Conservation (phyloP, 805 yeast genomes). For the Kazachstania kunashirensis region DNA sequence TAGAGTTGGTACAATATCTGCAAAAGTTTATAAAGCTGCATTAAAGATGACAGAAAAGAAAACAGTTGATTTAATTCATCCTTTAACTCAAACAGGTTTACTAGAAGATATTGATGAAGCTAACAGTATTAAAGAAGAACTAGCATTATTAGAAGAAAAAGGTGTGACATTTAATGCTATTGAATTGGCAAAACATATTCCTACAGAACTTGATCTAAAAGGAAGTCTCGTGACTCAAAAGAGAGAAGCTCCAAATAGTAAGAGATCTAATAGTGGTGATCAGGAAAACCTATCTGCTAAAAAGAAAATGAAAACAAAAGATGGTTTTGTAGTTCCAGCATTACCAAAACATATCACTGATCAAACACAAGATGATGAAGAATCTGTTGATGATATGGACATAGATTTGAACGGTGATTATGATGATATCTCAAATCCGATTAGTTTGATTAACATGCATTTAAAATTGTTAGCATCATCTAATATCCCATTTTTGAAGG, state of each 20-base stretch:
- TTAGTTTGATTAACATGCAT: slow-evolving; percentile 47
- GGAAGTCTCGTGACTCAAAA: slow-evolving; percentile 35
- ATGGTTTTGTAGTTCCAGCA: slow-evolving; percentile 28
- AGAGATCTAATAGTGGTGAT: slow-evolving; percentile 23
- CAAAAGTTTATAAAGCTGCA: slow-evolving; percentile 52
- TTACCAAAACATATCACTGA: slow-evolving; percentile 18
- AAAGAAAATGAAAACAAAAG: slow-evolving; percentile 37
- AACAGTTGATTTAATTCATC: slow-evolving; percentile 36
- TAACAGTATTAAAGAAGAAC: slow-evolving; percentile 19
- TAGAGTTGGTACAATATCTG: slow-evolving; percentile 59
- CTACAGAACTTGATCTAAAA: slow-evolving; percentile 35
- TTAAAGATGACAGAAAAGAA: slow-evolving; percentile 49
- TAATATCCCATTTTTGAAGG: slow-evolving; percentile 51
- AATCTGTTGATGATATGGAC: slow-evolving; percentile 21
- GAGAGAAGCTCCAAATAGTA: slow-evolving; percentile 27
- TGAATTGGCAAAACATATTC: slow-evolving; percentile 35
- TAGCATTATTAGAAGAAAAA: slow-evolving; percentile 27
- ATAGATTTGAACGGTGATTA: slow-evolving; percentile 27
- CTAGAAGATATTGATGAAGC: slow-evolving; percentile 40
- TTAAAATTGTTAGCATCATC: slow-evolving; percentile 48
- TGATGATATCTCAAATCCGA: slow-evolving; percentile 25
- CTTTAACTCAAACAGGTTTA: slow-evolving; percentile 39
- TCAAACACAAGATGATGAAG: slow-evolving; percentile 12
- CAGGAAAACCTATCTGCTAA: slow-evolving; percentile 5
- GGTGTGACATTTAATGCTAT: slow-evolving; percentile 33